These are phyloP conservation scores for Pyrenophora seminiperda DNA, from an alignment of 2,329 filamentous ascomycete genomes.

Conservation along the genomic window DNA sequence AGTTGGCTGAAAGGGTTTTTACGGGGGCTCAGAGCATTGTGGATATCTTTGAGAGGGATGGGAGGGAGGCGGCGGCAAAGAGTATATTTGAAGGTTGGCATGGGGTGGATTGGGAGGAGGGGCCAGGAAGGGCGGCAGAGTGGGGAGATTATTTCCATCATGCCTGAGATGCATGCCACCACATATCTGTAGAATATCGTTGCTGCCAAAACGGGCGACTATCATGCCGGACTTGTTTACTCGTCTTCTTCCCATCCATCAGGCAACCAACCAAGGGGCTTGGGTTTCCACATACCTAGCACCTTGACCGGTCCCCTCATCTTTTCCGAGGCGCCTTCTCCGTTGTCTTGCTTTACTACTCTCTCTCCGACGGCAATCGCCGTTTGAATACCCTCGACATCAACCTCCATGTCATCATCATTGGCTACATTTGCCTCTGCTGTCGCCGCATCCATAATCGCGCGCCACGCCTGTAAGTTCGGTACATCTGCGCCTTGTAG, in stretches of 20 bases:
- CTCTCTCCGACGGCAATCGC: slow-evolving; percentile 1
- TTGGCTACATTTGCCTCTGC: slow-evolving; percentile 10
- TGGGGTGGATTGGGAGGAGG: slow-evolving; percentile 35
- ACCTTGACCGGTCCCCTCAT: slow-evolving; percentile 37
- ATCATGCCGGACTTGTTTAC: too few relatives aligned
- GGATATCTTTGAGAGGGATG: slow-evolving; percentile 12
- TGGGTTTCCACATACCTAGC: slow-evolving; percentile 39
- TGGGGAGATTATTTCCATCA: slow-evolving; percentile 33
- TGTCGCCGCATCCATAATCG: slow-evolving; percentile 41
- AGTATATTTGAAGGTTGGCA: slow-evolving; percentile 37
- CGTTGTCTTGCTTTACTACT: slow-evolving; percentile 5
- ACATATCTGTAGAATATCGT: too few relatives aligned
- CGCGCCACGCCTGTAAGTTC: slow-evolving; percentile 21
- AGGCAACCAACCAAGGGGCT: slow-evolving; percentile 39
- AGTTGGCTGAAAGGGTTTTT: slow-evolving; percentile 21
- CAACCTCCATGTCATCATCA: slow-evolving; percentile 12
- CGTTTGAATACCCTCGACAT: slow-evolving; percentile 6
- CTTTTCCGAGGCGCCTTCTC: slow-evolving; percentile 12
- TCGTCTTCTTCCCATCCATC: slow-evolving; percentile 35
- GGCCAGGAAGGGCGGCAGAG: slow-evolving; percentile 22
- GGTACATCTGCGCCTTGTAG: slow-evolving; percentile 30
- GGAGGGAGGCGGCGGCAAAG: slow-evolving; percentile 30
- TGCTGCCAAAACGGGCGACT: too few relatives aligned
- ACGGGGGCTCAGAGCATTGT: slow-evolving; percentile 29
- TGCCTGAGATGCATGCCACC: too few relatives aligned